Evolutionary conservation across 768 basidiomycete genomes (phyloP), one percentile per base, ranked within the genome.

Genomic region (Pseudohyphozyma bogoriensis): DNA sequence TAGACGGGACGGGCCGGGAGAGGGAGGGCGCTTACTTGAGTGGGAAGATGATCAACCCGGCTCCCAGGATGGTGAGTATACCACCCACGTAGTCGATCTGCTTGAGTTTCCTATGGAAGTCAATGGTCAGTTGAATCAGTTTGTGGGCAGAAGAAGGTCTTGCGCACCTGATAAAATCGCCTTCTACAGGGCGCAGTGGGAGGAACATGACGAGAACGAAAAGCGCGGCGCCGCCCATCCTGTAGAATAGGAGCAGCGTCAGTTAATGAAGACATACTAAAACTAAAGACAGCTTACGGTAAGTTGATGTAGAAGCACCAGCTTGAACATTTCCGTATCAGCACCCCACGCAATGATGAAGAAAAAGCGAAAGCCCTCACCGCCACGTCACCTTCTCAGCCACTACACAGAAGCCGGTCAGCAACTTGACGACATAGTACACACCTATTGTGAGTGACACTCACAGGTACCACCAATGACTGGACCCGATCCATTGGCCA

Each of bases 1-100:
- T n/a, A n/a, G n/a, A n/a, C n/a, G n/a, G n/a, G n/a, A n/a, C n/a
- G n/a, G n/a, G n/a, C n/a, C n/a, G n/a, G n/a, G n/a, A n/a, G n/a
- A n/a, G n/a, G n/a, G n/a, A n/a, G n/a, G n/a, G n/a, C n/a, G n/a
- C 51, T 85, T 85, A 87, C 33, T 85, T 85, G 20, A 87, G 77
- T 0, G 85, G 85, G 10, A 86, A 73, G 52, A 87, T 79, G 26
- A 87, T 73, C 3, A 86, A 75, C 3, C 81, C 66, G 6, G 74
- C 70, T 46, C 73, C 76, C 4, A 71, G 72, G 22, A 76, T 66
- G 1, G 73, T 75, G 31, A 77, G 64, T 12, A 71, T 20, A 0
- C 69, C 71, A 7, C 77, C 77, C 13, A 60, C 59, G 31, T 69
- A 72, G 59, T 72, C 70, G 44, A 72, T 73, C 1, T 79, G 79